Percentiles rank a stretch among this genome's conserved stretches.
Evolutionary conservation across 306 rosid genomes (phyloP).

Genomic region (Rubus parviflorus): DNA sequence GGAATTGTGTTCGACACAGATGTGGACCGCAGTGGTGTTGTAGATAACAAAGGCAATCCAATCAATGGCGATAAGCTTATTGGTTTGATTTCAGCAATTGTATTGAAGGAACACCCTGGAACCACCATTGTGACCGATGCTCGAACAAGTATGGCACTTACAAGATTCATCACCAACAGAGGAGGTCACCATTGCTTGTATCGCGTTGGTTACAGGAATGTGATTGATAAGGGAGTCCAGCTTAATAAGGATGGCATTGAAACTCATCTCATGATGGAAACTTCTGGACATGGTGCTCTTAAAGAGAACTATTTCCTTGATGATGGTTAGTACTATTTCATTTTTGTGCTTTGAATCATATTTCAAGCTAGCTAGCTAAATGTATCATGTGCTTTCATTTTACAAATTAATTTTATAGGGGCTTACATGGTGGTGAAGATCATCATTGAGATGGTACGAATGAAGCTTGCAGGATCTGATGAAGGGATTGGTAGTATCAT

Average conservation of each 20-base stretch:
- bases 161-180: conserved; percentile 56
- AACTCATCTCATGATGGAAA: conserved; percentile 88
- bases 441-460: conserved; percentile 79
- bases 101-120: conserved; percentile 69
- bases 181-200: conserved; percentile 84
- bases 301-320: conserved; percentile 89
- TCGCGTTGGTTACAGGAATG: conserved; percentile 85
- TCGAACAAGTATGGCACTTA: conserved; percentile 73
- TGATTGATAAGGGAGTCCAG: conserved; percentile 80
- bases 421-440: conserved; percentile 90
- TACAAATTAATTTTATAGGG: conserved; percentile 31
- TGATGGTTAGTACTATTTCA: conserved; percentile 55
- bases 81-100: conserved; percentile 81
- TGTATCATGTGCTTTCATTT: background rate
- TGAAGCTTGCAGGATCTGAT: conserved; percentile 76
- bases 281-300: conserved; percentile 92
- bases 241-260: conserved; percentile 67
- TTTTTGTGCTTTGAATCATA: conserved; percentile 3
- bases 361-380: background rate
- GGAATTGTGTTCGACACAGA: conserved; percentile 90
- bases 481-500: conserved; percentile 85
- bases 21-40: conserved; percentile 86
- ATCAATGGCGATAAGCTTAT: conserved; percentile 83
- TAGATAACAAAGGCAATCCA: conserved; percentile 65
- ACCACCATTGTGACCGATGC: conserved; percentile 82